Conservation (phyloP, 176 grass and related monocot species). For the Alopecurus myosuroides region DNA sequence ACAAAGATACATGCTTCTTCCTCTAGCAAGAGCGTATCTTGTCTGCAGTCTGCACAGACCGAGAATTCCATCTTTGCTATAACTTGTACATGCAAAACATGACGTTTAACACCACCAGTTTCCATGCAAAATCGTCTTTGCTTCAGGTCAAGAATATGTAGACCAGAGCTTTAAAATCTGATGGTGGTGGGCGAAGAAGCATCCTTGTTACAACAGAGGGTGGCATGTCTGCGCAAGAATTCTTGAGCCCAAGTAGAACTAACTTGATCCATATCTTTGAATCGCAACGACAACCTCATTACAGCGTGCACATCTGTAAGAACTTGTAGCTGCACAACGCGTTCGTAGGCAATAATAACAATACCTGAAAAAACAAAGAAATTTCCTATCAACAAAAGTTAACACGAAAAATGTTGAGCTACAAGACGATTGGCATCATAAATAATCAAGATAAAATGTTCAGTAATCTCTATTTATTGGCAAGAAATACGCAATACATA, state of each 20-base stretch:
- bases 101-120: background rate
- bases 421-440: background rate
- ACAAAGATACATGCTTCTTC: background rate
- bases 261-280: conserved; percentile 64
- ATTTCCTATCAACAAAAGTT: background rate
- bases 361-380: conserved; percentile 54
- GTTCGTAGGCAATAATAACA: conserved; percentile 94
- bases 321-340: conserved; percentile 48
- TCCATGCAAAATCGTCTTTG: background rate
- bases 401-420: background rate
- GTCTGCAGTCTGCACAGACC: background rate
- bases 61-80: background rate
- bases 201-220: background rate
- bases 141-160: background rate
- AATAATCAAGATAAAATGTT: background rate
- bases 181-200: background rate
- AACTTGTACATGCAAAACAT: background rate
- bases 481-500: conserved; percentile 3
- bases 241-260: conserved; percentile 21
- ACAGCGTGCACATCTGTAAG: conserved; percentile 69
- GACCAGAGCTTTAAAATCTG: background rate
- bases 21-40: background rate
- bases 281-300: conserved; percentile 67
- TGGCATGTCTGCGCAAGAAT: background rate
- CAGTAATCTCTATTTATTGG: background rate